Conservation (phyloP, 2,329 filamentous ascomycete species). For the Stenocarpella maydis region DNA sequence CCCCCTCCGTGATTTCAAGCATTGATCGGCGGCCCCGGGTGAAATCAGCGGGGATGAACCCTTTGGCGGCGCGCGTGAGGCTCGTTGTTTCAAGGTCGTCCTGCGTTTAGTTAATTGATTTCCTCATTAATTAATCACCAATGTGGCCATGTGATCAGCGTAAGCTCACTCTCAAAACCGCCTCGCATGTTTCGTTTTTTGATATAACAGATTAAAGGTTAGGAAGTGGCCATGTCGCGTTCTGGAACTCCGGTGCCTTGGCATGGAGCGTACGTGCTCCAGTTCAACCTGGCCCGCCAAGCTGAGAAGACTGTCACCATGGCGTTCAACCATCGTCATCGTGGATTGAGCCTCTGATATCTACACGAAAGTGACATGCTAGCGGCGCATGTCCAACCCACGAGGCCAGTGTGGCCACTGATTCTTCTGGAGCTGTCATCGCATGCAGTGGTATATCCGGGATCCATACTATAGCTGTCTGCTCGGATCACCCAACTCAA, state of each 20-base stretch:
- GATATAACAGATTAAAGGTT: not conserved
- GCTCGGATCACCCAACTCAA: not conserved
- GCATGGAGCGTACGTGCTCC: not conserved
- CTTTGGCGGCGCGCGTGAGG: not conserved
- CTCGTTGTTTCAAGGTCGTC: conserved; percentile 20
- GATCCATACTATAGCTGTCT: not conserved
- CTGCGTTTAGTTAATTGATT: no score
- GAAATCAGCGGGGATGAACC: conserved; percentile 11
- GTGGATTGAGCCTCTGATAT: not conserved
- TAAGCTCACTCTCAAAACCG: not conserved
- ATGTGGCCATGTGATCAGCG: conserved; percentile 2
- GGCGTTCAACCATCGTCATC: not conserved
- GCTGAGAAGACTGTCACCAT: no score
- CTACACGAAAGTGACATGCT: not conserved
- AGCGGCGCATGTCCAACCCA: not conserved
- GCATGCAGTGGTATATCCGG: not conserved
- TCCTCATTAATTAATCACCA: not conserved
- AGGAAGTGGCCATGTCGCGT: not conserved
- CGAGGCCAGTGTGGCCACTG: not conserved
- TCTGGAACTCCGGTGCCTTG: not conserved
- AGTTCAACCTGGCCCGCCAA: not conserved
- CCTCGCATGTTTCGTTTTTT: conserved; percentile 12
- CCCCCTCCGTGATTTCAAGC: conserved; percentile 20
- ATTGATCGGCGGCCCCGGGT: conserved; percentile 12
- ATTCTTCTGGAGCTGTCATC: conserved; percentile 12